These are phyloP conservation scores for Mimosa bimucronata DNA, from an alignment of 306 rosid genomes.

Conservation along the genomic window DNA sequence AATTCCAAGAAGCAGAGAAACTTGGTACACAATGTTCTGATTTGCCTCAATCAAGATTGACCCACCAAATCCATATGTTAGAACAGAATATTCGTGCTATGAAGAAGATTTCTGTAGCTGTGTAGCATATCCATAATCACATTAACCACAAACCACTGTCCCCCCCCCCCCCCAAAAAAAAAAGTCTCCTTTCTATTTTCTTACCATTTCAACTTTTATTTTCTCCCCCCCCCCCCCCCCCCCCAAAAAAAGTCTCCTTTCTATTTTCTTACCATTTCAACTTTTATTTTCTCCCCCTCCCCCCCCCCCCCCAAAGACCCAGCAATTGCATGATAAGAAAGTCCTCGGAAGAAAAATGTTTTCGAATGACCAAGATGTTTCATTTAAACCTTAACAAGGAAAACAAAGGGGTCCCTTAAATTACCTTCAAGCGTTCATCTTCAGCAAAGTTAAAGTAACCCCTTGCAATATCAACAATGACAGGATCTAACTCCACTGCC, in stretches of 20 bases:
- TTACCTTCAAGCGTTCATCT: constrained; percentile 77
- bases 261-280: neutral
- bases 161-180: no score
- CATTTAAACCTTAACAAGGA: neutral
- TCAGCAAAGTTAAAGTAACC: constrained; percentile 69
- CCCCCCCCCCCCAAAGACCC: constrained; percentile 6
- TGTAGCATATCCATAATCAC: neutral
- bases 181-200: neutral
- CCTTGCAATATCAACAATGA: constrained; percentile 72
- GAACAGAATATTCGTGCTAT: neutral
- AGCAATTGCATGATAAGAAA: neutral
- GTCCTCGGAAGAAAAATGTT: neutral
- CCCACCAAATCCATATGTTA: constrained; percentile 24
- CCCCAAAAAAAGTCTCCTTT: no score
- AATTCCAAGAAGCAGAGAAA: constrained; percentile 35
- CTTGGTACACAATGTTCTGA: constrained; percentile 25
- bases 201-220: neutral
- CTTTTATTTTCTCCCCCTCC: neutral
- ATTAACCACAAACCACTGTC: neutral
- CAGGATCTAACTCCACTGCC: constrained; percentile 91
- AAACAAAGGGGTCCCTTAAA: constrained; percentile 3
- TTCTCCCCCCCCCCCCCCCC: neutral
- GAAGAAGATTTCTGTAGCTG: neutral
- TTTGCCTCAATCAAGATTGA: constrained; percentile 10
- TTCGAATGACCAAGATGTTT: constrained; percentile 5